Conservation (phyloP, 176 grass and related monocot genomes). For the Olyra latifolia region DNA sequence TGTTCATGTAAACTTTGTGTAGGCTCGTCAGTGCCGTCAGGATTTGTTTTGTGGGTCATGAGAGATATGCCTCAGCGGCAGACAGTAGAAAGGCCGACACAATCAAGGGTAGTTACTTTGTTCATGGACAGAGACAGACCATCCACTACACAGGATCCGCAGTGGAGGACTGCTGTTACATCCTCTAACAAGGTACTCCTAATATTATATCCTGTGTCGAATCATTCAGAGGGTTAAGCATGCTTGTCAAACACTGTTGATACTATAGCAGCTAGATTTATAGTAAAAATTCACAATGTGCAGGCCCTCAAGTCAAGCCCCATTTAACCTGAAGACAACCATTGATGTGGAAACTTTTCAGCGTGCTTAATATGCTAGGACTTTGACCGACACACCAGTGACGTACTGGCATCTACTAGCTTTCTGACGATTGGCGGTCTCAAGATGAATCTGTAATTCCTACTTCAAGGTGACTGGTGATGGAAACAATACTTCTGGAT, state of each 20-base stretch:
- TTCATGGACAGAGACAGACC: constrained; percentile 73
- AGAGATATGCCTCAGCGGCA: constrained; percentile 86
- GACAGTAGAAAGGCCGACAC: constrained; percentile 42
- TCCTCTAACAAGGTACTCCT: constrained; percentile 89
- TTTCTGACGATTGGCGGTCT: constrained; percentile 2
- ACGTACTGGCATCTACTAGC: constrained; percentile 17
- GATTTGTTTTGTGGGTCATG: constrained; percentile 95
- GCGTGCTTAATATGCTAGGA: constrained; percentile 29
- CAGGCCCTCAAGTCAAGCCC: constrained; percentile 85
- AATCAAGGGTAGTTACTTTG: constrained; percentile 67
- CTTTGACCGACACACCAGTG: constrained; percentile 9
- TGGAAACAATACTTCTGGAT: constrained; percentile 4
- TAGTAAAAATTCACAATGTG: constrained; percentile 13
- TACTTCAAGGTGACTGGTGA: constrained; percentile 12
- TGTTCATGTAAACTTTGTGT: constrained; percentile 37
- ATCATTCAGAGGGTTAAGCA: constrained; percentile 3
- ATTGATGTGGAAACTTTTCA: background rate
- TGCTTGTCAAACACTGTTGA: constrained; percentile 19
- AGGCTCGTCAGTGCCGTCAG: constrained; percentile 90
- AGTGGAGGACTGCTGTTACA: constrained; percentile 79
- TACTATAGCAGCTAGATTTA: constrained; percentile 20
- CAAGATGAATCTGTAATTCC: constrained; percentile 27
- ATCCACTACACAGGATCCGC: constrained; percentile 61
- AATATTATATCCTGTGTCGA: constrained; percentile 18
- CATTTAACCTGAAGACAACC: constrained; percentile 51